Evolutionary conservation across 495 filamentous ascomycete species (phyloP).

Genomic region (Penicillium maclennaniae): DNA sequence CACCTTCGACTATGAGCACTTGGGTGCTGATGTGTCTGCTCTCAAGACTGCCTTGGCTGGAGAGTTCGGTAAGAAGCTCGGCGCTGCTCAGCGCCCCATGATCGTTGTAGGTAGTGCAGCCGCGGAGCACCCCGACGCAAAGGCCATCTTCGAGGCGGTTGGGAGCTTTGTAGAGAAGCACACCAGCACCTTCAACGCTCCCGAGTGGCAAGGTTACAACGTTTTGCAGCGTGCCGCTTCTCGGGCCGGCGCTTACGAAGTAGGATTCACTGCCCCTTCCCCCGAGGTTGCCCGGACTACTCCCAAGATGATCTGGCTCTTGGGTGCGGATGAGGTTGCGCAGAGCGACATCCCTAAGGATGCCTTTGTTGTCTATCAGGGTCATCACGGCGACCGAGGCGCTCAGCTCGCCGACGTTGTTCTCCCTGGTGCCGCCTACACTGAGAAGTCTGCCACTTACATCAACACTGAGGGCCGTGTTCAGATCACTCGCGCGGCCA

Average conservation of each 20-base stretch:
- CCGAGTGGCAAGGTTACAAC: constrained; percentile 97
- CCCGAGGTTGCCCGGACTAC: constrained; percentile 70
- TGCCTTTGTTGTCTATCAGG: constrained; percentile 96
- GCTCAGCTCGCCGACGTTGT: constrained; percentile 92
- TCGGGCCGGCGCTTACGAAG: constrained; percentile 85
- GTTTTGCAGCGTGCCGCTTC: constrained; percentile 91
- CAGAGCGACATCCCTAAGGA: constrained; percentile 81
- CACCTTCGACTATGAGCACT: constrained; percentile 88
- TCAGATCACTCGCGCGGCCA: constrained; percentile 86
- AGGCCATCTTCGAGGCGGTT: constrained; percentile 86
- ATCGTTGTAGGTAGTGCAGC: constrained; percentile 90
- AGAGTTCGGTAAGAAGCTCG: constrained; percentile 84
- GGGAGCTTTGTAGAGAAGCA: constrained; percentile 91
- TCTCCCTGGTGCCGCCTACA: constrained; percentile 91
- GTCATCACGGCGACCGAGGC: constrained; percentile 92
- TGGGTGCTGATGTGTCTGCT: constrained; percentile 70
- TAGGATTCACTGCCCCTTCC: constrained; percentile 86
- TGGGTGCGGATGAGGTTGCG: constrained; percentile 88
- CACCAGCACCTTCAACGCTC: constrained; percentile 75
- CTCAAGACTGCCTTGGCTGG: constrained; percentile 84
- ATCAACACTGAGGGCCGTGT: constrained; percentile 96
- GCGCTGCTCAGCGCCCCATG: constrained; percentile 86
- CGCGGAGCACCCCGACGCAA: constrained; percentile 83
- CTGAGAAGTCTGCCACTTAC: constrained; percentile 94
- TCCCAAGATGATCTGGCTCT: constrained; percentile 94